Base-by-base conservation (phyloP, 1,139 yeast genomes). In the Hansenula lynferdii region DNA sequence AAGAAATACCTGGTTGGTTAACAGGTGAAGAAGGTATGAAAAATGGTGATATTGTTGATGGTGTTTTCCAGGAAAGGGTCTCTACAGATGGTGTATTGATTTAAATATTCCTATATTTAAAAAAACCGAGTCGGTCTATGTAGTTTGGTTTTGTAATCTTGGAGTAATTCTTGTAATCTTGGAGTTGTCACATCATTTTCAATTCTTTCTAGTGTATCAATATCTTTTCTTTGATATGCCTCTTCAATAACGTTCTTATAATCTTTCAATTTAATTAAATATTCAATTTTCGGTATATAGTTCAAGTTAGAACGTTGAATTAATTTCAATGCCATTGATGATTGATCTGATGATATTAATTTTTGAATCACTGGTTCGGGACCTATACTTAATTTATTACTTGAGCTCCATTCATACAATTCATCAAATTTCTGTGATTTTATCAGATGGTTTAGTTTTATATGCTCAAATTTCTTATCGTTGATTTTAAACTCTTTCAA, bases 311-410 rank as follows among this genome's bases (percentile, higher is more conserved):
- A 34, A 22, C 10, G 47, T 17, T 31, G 18, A 5, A 45, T 23
- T 3, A 49, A 27, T 31, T 42, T 47, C 25, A 42, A 22, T 1
- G 55, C 53, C 11, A 51, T 35, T 26, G 32, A 32, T 5, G 30
- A 25, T 36, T 51, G 50, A 6, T 35, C 37, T 14, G 32, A 37
- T 14, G 37, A 37, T 9, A 46, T 34, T 5, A 49, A 35, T 8
- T 48, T 43, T 10, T 72, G 67, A 36, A 71, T 83, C 47, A 87
- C 79, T 2, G 82, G 78, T 45, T 70, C 72, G 47, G 80, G 83
- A 0, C 94, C 94, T 40, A 87, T 83, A 0, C 90, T 87, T 1
- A 94, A 74, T 49, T 75, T 79, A 40, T 70, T 69, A 9, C 70
- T 58, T 2, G 56, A 60, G 0, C 74, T 67, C 52, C 75, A 68